Evolutionary conservation across 441 rosid genomes (phyloP), one percentile per base, ranked within the genome.

Genomic region (Erodium texanum): DNA sequence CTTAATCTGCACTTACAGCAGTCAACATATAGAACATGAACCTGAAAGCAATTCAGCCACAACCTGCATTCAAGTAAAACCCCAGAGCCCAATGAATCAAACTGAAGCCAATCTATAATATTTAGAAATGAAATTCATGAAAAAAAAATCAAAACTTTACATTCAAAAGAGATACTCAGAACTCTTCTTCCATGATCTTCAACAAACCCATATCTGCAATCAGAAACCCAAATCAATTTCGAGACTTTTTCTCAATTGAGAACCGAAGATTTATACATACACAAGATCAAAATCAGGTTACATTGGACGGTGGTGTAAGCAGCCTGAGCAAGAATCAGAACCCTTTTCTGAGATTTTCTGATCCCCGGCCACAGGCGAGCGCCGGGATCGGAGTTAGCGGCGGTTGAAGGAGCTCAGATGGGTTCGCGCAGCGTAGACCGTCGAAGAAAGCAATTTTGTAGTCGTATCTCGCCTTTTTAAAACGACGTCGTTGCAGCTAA

Each of bases 251-350:
- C 22, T 58, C 22, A 54, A 45, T 7, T 24, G 7, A 41, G 62
- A 72, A 54, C 18, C 23, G 23, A 20, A 56, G 62, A 27, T 8
- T 12, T n/a, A 19, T 2, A 63, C 18, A 23, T 43, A 27, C 18
- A 59, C 2, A 41, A 56, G 16, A 20, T 56, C 62, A 18, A 56
- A 20, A 56, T 56, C 24, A 10, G 3, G 62, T 76, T 78, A 92
- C 98, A 90, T 66, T 89, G 99, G 77, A 89, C 76, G 23, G 98
- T 90, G 62, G 98, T 86, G 81, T 90, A 90, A 62, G 92, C 92
- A 7, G 95, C 95, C 68, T 90, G 97, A 5, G 80, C 79, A 7
- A 94, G 89, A 79, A 89, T n/a, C 12, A 2, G 54, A 65, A 20
- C 62, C 24, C 23, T 58, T 58, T 58, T 22, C 24, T 50, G 50